phyloP scores from a whole-genome alignment of 192 early-diverging fungal species.

The Entophlyctis luteolus region DNA sequence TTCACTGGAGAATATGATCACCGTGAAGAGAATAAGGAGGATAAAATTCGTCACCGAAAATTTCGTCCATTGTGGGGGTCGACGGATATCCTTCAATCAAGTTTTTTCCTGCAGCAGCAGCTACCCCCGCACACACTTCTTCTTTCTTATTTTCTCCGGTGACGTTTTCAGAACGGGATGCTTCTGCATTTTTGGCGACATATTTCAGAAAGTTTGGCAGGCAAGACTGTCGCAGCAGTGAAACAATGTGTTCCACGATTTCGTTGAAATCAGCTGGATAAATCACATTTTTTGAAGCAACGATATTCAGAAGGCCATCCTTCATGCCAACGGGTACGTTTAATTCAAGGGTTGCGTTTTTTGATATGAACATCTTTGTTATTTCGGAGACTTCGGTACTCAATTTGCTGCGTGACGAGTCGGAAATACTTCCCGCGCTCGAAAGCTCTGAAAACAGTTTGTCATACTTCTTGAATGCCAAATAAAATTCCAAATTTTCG shows the following conservation, averaged over 20 bases:
- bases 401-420: no score
- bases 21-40: conserved; percentile 10
- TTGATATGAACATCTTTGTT: conserved; percentile 12
- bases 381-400: conserved; percentile 3
- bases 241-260: conserved; percentile 12
- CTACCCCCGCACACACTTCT: no score
- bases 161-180: background rate
- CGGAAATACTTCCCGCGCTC: background rate
- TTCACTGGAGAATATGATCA: no score
- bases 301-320: background rate
- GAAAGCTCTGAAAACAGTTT: conserved; percentile 1
- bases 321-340: conserved; percentile 24
- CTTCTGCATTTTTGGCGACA: background rate
- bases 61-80: conserved; percentile 1
- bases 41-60: conserved; percentile 3
- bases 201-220: conserved; percentile 17
- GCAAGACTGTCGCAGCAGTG: conserved; percentile 19
- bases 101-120: no score
- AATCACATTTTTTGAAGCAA: conserved; percentile 9
- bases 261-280: conserved; percentile 31
- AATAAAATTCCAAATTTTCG: conserved; percentile 20
- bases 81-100: no score
- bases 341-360: conserved; percentile 16
- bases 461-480: conserved; percentile 8
- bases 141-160: no score